Evolutionary conservation across 202 grass and related monocot species (phyloP).

Genomic region (Setaria viridis): DNA sequence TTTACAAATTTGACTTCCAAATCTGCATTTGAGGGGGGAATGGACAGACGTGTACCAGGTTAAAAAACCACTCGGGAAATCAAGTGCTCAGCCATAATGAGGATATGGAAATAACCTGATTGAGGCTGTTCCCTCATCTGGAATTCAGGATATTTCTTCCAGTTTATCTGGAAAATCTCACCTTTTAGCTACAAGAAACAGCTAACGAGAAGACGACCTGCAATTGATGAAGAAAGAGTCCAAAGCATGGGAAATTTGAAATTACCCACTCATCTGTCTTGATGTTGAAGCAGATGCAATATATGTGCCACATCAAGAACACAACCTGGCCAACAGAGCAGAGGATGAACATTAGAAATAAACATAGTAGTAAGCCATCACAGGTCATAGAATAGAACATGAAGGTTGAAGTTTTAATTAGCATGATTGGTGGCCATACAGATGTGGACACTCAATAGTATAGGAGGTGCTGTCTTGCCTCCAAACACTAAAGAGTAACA

Average conservation of each 20-base stretch:
- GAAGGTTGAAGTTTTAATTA: background rate
- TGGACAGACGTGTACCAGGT: slow-evolving; percentile 14
- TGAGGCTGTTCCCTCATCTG: slow-evolving; percentile 66
- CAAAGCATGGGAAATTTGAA: slow-evolving; percentile 71
- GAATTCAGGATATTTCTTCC: slow-evolving; percentile 97
- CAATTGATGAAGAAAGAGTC: slow-evolving; percentile 75
- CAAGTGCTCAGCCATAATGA: background rate
- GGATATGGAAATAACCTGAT: slow-evolving; percentile 52
- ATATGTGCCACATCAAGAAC: slow-evolving; percentile 93
- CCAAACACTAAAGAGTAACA: background rate
- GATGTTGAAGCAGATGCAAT: slow-evolving; percentile 97
- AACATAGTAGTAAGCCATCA: background rate
- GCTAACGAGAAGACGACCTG: slow-evolving; percentile 57
- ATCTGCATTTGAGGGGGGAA: slow-evolving; percentile 49
- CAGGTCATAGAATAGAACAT: background rate
- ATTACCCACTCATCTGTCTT: slow-evolving; percentile 99
- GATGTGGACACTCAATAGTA: background rate
- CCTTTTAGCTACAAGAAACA: slow-evolving; percentile 65
- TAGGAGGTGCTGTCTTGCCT: background rate
- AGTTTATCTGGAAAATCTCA: slow-evolving; percentile 94
- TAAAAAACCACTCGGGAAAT: slow-evolving; percentile 15
- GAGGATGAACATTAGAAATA: slow-evolving; percentile 11
- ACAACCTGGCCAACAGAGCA: slow-evolving; percentile 55
- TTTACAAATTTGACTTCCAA: slow-evolving; percentile 73
- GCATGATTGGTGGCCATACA: background rate